Conservation (phyloP, 2,329 filamentous ascomycete species). For the Stachybotrys chartarum region DNA sequence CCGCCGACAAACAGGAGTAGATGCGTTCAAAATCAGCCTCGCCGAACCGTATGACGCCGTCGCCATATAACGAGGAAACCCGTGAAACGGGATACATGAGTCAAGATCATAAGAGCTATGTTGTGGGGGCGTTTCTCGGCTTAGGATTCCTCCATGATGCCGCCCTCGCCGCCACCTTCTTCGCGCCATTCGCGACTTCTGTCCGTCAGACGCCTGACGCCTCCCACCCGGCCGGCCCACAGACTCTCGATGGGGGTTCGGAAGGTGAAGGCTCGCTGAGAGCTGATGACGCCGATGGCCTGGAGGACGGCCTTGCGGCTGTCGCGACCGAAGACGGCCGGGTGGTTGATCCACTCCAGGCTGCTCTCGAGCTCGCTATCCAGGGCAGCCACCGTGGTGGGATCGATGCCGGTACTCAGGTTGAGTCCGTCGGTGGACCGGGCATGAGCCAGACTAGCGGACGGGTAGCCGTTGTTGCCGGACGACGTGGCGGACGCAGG, state of each 20-base stretch:
- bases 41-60: constrained; percentile 7
- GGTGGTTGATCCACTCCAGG: constrained; percentile 96
- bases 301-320: constrained; percentile 93
- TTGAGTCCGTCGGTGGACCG: constrained; percentile 52
- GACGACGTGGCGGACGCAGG: constrained; percentile 41
- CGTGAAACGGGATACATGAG: constrained; percentile 7
- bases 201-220: constrained; percentile 75
- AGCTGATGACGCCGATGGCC: constrained; percentile 93
- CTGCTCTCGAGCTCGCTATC: constrained; percentile 86
- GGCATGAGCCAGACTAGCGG: constrained; percentile 38
- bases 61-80: constrained; percentile 5
- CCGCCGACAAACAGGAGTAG: neutral
- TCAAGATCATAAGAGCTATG: constrained; percentile 4
- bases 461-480: constrained; percentile 28
- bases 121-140: neutral
- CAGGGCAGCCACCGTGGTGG: constrained; percentile 72
- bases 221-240: constrained; percentile 77
- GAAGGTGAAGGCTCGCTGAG: constrained; percentile 89
- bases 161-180: constrained; percentile 65
- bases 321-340: constrained; percentile 88
- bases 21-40: neutral
- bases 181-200: constrained; percentile 89
- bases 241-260: constrained; percentile 81
- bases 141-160: constrained; percentile 55
- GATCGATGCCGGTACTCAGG: constrained; percentile 71